Evolutionary conservation across 352 stramenopile genomes (phyloP), one percentile per base, ranked within the genome.

Genomic region (Globisporangium alternatum): DNA sequence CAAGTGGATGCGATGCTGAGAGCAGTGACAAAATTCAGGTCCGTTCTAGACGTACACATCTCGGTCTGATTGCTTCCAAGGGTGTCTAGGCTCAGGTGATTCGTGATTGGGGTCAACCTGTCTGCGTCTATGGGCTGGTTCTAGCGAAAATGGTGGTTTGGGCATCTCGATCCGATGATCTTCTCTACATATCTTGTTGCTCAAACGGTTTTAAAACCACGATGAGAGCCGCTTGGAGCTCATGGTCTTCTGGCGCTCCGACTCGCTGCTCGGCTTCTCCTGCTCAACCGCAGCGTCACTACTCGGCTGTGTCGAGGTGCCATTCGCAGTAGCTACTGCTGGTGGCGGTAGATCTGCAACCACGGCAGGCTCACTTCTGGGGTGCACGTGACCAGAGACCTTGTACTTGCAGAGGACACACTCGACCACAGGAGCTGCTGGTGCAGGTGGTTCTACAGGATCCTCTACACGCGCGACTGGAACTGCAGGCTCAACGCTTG

Each of bases 321-420:
- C 43, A 25, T 49, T 10, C 10, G 30, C 30, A 48, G 30, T 25
- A 54, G 21, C 43, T 67, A 12, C 21, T 28, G 41, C 30, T 60
- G 43, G 31, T 22, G 49, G n/a, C 22, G 33, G 12, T 28, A n/a
- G 33, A 37, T 52, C 55, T 8, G 5, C 22, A 15, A 48, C 58
- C 55, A 35, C 35, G 8, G 19, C 19, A 9, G 62, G 31, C 4
- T 21, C 22, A 6, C 33, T 52, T 0, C 64, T 68, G 12, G 71
- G 70, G 45, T 89, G 80, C n/a, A 82, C 60, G 56, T 89, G 80
- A 5, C 80, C 80, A 5, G 74, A 35, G 1, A 89, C 80, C 22
- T 86, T 83, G 66, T 85, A 86, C 65, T 87, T 83, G 72, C 78
- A 88, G 44, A 88, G 60, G 1, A 68, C 74, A 30, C 79, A 88